These are phyloP conservation scores for Candida awuae DNA, from an alignment of 805 yeast genomes.

Conservation along the genomic window DNA sequence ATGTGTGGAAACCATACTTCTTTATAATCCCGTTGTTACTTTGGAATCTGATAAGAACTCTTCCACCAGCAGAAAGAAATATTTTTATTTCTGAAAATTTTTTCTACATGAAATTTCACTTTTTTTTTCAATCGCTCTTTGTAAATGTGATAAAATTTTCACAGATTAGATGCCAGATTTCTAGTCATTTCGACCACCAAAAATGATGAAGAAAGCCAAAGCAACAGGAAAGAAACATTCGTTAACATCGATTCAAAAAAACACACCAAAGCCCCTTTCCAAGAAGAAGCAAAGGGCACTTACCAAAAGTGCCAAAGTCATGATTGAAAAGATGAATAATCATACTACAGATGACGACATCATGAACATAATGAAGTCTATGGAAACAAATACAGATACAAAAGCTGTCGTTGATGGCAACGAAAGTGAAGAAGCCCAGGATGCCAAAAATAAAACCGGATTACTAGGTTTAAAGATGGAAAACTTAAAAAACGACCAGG, in stretches of 20 bases:
- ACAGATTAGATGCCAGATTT: no score
- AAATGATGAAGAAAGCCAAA: no score
- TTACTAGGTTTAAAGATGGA: constrained; percentile 34
- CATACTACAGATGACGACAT: constrained; percentile 20
- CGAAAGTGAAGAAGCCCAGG: constrained; percentile 5
- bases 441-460: constrained; percentile 9
- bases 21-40: background rate
- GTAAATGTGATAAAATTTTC: no score
- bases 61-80: no score
- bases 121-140: no score
- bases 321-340: constrained; percentile 24
- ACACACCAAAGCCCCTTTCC: constrained; percentile 10
- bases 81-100: no score
- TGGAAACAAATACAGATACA: constrained; percentile 12
- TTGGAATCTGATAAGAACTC: no score
- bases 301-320: constrained; percentile 18
- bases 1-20: constrained; percentile 78
- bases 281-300: constrained; percentile 19
- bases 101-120: no score
- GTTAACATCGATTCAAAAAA: constrained; percentile 1
- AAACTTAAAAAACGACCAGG: constrained; percentile 34
- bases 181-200: no score
- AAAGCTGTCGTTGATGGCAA: constrained; percentile 7
- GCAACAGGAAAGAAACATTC: background rate
- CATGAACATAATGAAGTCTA: constrained; percentile 12